Evolutionary conservation across 495 filamentous ascomycete species (phyloP).

Genomic region (Rostrohypoxylon terebratum): DNA sequence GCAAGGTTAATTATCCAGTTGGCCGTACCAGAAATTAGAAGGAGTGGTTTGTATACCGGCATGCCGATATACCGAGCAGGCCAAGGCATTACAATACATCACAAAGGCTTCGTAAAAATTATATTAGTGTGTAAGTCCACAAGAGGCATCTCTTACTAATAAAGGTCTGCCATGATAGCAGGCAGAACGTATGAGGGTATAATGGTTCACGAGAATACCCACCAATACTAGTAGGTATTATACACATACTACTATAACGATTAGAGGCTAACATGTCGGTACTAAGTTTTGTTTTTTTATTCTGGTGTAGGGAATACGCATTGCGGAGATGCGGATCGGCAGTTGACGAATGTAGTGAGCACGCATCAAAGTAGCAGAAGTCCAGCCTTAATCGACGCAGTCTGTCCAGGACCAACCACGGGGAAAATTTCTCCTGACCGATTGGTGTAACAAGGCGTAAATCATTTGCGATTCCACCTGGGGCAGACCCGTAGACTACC

Average conservation of each 20-base stretch:
- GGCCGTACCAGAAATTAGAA: neutral
- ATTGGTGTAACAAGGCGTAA: conserved; percentile 39
- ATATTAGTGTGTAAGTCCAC: neutral
- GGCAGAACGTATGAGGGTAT: neutral
- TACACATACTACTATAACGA: neutral
- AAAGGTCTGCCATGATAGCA: neutral
- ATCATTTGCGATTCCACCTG: conserved; percentile 37
- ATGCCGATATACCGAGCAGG: neutral
- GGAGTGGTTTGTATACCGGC: neutral
- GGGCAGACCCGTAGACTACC: conserved; percentile 30
- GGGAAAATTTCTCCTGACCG: conserved; percentile 16
- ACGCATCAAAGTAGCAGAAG: conserved; percentile 31
- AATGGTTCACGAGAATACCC: neutral
- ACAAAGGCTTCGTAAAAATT: neutral
- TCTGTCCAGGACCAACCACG: conserved; percentile 33
- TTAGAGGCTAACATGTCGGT: conserved; percentile 12
- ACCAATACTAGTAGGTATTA: neutral
- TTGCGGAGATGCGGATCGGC: conserved; percentile 24
- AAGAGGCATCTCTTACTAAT: neutral
- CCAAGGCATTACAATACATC: neutral
- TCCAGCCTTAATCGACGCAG: conserved; percentile 33
- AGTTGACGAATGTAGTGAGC: conserved; percentile 29
- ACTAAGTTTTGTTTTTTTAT: conserved; percentile 40
- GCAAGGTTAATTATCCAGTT: neutral
- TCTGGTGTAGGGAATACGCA: conserved; percentile 39